phyloP scores from a whole-genome alignment of 2,329 filamentous ascomycete species.

The Penicillium sp. region DNA sequence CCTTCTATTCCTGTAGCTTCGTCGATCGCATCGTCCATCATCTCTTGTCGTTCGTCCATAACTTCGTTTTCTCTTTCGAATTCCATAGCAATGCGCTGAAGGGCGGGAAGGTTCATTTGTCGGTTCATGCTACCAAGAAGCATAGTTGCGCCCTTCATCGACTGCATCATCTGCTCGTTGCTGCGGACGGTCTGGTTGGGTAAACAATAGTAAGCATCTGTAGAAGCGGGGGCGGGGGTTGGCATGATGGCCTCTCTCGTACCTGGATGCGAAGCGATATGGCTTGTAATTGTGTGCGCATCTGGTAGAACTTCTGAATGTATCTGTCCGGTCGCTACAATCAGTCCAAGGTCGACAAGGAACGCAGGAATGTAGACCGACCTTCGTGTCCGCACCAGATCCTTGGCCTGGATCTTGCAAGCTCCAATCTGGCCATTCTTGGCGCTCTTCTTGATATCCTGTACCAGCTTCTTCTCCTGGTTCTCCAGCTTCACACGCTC shows the following conservation, averaged over 20 bases:
- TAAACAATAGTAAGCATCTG: slow-evolving; percentile 9
- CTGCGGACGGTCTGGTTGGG: slow-evolving; percentile 78
- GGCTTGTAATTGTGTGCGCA: slow-evolving; percentile 95
- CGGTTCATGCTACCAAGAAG: slow-evolving; percentile 95
- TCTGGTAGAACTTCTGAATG: slow-evolving; percentile 96
- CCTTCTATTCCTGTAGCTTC: slow-evolving; percentile 82
- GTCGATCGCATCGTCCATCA: slow-evolving; percentile 99
- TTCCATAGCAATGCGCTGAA: slow-evolving; percentile 97
- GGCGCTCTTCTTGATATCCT: slow-evolving; percentile 96
- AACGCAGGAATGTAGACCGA: slow-evolving; percentile 34
- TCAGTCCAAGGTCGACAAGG: slow-evolving; percentile 2
- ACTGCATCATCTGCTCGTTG: slow-evolving; percentile 99
- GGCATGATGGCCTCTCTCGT: slow-evolving; percentile 19
- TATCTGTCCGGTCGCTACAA: slow-evolving; percentile 58
- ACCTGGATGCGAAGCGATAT: slow-evolving; percentile 94
- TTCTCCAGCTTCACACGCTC: slow-evolving; percentile 95
- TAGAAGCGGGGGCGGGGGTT: slow-evolving; percentile 1
- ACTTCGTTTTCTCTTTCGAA: slow-evolving; percentile 99
- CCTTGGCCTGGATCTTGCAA: slow-evolving; percentile 97
- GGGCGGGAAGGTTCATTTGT: slow-evolving; percentile 91
- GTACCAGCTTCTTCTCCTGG: slow-evolving; percentile 94
- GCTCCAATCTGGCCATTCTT: slow-evolving; percentile 99
- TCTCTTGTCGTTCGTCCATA: slow-evolving; percentile 98
- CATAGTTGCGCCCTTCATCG: slow-evolving; percentile 95
- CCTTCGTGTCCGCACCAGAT: slow-evolving; percentile 86